phyloP scores from a whole-genome alignment of 192 early-diverging fungal genomes.

The Entomortierella beljakovae region DNA sequence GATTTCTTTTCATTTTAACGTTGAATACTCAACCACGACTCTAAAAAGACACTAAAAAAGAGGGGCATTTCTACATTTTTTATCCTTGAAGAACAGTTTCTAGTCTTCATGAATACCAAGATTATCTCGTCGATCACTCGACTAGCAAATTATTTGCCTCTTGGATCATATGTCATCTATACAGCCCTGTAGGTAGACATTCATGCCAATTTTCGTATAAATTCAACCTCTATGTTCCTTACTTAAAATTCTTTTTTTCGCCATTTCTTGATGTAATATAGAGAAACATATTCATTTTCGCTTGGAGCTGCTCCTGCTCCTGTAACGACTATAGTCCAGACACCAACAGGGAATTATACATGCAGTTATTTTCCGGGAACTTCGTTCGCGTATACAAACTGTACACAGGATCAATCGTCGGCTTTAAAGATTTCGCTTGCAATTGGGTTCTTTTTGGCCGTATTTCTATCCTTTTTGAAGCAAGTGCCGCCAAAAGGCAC shows the following conservation, averaged over 20 bases:
- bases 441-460: slow-evolving; percentile 46
- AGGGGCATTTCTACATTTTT: neutral
- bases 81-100: no score
- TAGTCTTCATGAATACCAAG: slow-evolving; percentile 26
- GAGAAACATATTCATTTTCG: slow-evolving; percentile 53
- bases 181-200: slow-evolving; percentile 36
- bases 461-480: slow-evolving; percentile 46
- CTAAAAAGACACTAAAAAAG: neutral
- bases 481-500: slow-evolving; percentile 32
- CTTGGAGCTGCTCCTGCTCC: slow-evolving; percentile 26
- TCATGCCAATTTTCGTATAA: neutral
- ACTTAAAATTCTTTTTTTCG: neutral
- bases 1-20: no score
- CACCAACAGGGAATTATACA: slow-evolving; percentile 23
- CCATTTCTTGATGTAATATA: neutral
- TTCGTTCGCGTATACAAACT: slow-evolving; percentile 21
- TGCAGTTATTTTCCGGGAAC: slow-evolving; percentile 27
- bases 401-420: slow-evolving; percentile 27
- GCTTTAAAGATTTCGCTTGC: slow-evolving; percentile 27
- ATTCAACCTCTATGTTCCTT: no score
- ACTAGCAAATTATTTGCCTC: slow-evolving; percentile 49
- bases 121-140: slow-evolving; percentile 44
- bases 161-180: slow-evolving; percentile 54
- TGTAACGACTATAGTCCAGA: slow-evolving; percentile 33
- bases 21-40: neutral